Conservation (phyloP, 2,329 filamentous ascomycete genomes). For the Verticillium nubilum region DNA sequence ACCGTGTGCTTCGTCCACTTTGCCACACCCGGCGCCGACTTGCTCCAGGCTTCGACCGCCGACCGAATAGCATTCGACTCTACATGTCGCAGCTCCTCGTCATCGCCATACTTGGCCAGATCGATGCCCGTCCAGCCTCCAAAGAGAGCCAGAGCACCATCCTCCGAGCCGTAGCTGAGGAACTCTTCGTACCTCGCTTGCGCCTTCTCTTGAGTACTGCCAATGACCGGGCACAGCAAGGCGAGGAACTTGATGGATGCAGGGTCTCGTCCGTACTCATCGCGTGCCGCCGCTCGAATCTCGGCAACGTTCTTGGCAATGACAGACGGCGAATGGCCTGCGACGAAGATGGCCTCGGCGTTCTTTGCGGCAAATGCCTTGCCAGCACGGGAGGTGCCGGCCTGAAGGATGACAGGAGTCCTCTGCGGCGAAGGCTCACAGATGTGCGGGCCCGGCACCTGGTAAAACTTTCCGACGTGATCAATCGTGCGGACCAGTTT, state of each 20-base stretch:
- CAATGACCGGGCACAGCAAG: constrained; percentile 53
- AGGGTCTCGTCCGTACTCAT: constrained; percentile 45
- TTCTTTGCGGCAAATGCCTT: constrained; percentile 57
- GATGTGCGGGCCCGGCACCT: constrained; percentile 53
- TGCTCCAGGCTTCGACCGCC: constrained; percentile 42
- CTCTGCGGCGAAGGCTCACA: constrained; percentile 58
- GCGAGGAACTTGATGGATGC: constrained; percentile 55
- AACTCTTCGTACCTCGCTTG: constrained; percentile 50
- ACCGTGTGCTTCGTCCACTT: constrained; percentile 29
- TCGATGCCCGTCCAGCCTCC: constrained; percentile 65
- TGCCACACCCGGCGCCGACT: constrained; percentile 20
- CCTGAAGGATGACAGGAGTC: constrained; percentile 60
- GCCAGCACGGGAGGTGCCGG: constrained; percentile 55
- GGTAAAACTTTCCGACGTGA: constrained; percentile 55
- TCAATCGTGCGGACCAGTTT: constrained; percentile 55
- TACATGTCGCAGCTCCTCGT: constrained; percentile 58
- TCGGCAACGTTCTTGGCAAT: constrained; percentile 52
- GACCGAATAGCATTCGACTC: constrained; percentile 55
- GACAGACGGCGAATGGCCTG: constrained; percentile 48
- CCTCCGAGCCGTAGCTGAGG: constrained; percentile 49
- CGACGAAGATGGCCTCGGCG: constrained; percentile 60
- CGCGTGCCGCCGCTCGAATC: constrained; percentile 45
- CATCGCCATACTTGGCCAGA: constrained; percentile 53
- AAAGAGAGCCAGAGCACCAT: constrained; percentile 59
- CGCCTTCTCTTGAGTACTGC: constrained; percentile 54